A percentile compares a stretch with the other conserved stretches of the same genome.
These are phyloP conservation scores for Allodekkera sacchari DNA, from an alignment of 805 yeast species.

Conservation along the genomic window DNA sequence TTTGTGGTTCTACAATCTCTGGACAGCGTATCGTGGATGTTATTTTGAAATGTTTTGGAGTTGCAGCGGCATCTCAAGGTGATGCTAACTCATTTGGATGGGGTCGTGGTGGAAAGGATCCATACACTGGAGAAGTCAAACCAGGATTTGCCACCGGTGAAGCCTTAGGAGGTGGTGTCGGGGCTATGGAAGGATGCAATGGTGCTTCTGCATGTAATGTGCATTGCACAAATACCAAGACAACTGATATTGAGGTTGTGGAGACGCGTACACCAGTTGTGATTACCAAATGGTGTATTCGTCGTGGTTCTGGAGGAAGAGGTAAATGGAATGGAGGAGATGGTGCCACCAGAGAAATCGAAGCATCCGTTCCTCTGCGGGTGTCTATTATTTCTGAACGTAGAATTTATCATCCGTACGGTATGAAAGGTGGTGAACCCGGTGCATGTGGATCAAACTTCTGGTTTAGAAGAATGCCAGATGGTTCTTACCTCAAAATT, in stretches of 20 bases:
- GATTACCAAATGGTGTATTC: constrained; percentile 34
- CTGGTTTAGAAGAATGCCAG: constrained; percentile 28
- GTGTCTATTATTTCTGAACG: constrained; percentile 35
- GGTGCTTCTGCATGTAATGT: constrained; percentile 43
- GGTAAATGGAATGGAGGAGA: constrained; percentile 40
- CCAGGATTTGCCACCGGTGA: constrained; percentile 48
- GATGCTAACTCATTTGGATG: constrained; percentile 51
- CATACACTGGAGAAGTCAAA: constrained; percentile 27
- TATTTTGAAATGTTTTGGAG: constrained; percentile 44
- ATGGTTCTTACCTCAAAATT: constrained; percentile 28
- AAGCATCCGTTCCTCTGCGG: constrained; percentile 22
- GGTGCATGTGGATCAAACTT: constrained; percentile 37
- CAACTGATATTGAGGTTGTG: constrained; percentile 46
- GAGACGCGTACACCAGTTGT: constrained; percentile 45
- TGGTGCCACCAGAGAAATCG: constrained; percentile 38
- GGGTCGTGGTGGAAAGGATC: constrained; percentile 39
- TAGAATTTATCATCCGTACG: constrained; percentile 41
- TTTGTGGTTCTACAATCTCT: constrained; percentile 47
- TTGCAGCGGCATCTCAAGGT: constrained; percentile 51
- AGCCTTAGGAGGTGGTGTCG: constrained; percentile 47
- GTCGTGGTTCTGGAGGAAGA: constrained; percentile 40
- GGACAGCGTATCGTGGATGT: constrained; percentile 50
- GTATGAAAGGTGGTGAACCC: constrained; percentile 66
- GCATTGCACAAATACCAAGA: constrained; percentile 47
- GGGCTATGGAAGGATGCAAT: constrained; percentile 40